A percentile compares a stretch with the other conserved stretches of the same genome.
phyloP scores from a whole-genome alignment of 75 land plant genomes.

The Sequoia sempervirens region DNA sequence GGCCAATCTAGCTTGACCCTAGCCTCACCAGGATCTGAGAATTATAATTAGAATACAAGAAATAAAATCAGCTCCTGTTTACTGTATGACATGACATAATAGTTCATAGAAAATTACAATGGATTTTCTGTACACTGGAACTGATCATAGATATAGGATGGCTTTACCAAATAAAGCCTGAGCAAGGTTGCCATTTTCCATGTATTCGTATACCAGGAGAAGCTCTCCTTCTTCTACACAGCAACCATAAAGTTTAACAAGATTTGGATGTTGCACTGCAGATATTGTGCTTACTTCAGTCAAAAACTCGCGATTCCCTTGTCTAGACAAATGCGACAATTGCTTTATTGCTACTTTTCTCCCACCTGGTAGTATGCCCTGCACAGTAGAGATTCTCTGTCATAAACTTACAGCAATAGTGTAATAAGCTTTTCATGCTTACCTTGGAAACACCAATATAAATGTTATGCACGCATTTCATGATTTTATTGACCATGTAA shows the following conservation, averaged over 20 bases:
- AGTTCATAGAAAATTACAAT: neutral
- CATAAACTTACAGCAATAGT: neutral
- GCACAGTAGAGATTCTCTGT: neutral
- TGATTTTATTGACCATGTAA: neutral
- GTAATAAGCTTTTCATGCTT: neutral
- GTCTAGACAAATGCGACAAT: slow-evolving; percentile 54
- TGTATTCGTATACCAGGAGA: slow-evolving; percentile 67
- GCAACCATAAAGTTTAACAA: slow-evolving; percentile 73
- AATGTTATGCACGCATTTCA: neutral
- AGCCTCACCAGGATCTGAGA: neutral
- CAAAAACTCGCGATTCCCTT: slow-evolving; percentile 81
- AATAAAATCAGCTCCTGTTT: neutral
- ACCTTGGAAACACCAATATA: neutral
- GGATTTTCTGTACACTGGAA: neutral
- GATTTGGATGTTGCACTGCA: slow-evolving; percentile 67
- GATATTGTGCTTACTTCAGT: slow-evolving; percentile 69
- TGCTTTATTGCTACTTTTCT: slow-evolving; percentile 58
- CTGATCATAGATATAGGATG: neutral
- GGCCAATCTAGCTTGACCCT: neutral
- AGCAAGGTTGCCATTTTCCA: slow-evolving; percentile 63
- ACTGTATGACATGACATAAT: neutral
- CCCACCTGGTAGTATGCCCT: slow-evolving; percentile 65
- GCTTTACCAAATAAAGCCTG: slow-evolving; percentile 36
- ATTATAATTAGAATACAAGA: neutral
- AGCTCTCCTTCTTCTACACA: slow-evolving; percentile 56